Percentiles rank a stretch among this genome's conserved stretches.
Conservation (phyloP, 208 protist species). For the Leishmania gerbilli region DNA sequence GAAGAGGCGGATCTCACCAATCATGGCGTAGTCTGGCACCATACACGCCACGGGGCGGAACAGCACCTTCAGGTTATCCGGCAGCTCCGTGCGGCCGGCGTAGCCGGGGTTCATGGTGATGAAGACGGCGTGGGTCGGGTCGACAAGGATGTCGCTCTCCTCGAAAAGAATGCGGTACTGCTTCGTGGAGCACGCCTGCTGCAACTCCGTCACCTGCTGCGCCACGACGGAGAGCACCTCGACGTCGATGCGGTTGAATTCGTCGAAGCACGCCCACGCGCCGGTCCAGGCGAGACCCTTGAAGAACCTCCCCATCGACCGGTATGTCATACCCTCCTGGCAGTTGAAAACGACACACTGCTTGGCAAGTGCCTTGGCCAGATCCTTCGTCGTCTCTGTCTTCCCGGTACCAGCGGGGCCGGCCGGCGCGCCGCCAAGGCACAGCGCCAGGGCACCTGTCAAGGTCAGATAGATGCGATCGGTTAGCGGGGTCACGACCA, state of each 20-base stretch:
- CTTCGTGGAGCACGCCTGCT: slow-evolving; percentile 92
- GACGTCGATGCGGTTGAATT: slow-evolving; percentile 99
- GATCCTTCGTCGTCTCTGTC: slow-evolving; percentile 98
- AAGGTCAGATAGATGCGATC: slow-evolving; percentile 97
- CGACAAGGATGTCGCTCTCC: slow-evolving; percentile 92
- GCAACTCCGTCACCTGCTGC: slow-evolving; percentile 96
- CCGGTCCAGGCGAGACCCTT: slow-evolving; percentile 97
- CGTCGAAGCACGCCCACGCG: slow-evolving; percentile 99
- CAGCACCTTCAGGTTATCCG: slow-evolving; percentile 98
- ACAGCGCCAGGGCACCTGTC: slow-evolving; percentile 93
- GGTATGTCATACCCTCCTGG: slow-evolving; percentile 95
- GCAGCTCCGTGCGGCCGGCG: slow-evolving; percentile 97
- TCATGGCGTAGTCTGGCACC: slow-evolving; percentile 99
- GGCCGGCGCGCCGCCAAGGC: slow-evolving; percentile 94
- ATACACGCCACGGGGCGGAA: slow-evolving; percentile 99
- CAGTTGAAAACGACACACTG: slow-evolving; percentile 99
- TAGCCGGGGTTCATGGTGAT: slow-evolving; percentile 99
- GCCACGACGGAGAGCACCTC: slow-evolving; percentile 97
- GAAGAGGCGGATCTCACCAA: slow-evolving; percentile 98
- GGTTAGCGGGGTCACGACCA: slow-evolving; percentile 97
- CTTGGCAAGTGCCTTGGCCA: slow-evolving; percentile 97
- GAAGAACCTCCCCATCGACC: slow-evolving; percentile 98
- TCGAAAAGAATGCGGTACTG: slow-evolving; percentile 95
- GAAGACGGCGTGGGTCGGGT: slow-evolving; percentile 96
- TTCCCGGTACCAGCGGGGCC: slow-evolving; percentile 97